Evolutionary conservation across 1,139 yeast genomes (phyloP).

Genomic region (Kodamaea alishanica): DNA sequence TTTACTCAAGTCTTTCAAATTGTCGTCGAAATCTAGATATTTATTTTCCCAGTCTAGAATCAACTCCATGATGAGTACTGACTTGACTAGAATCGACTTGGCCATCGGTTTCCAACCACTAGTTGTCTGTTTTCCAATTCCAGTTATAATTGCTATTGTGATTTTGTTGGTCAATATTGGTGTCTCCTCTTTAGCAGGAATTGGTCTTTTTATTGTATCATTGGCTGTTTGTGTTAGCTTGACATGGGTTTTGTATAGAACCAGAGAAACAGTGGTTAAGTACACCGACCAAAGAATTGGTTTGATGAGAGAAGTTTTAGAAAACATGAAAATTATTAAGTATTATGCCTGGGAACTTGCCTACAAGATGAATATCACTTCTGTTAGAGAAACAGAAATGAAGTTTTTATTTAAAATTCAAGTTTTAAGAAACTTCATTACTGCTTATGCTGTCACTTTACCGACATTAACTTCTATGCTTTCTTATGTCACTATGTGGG

Average conservation of each 20-base stretch:
- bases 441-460: constrained; percentile 44
- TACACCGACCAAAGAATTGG: constrained; percentile 42
- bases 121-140: constrained; percentile 43
- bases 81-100: constrained; percentile 44
- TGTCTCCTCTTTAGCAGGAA: constrained; percentile 40
- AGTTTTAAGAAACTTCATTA: constrained; percentile 42
- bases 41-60: constrained; percentile 39
- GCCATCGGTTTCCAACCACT: constrained; percentile 48
- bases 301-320: constrained; percentile 43
- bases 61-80: constrained; percentile 45
- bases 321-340: constrained; percentile 42
- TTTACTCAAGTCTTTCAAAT: constrained; percentile 37
- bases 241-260: constrained; percentile 33
- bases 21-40: constrained; percentile 33
- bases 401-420: constrained; percentile 40
- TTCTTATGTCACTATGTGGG: constrained; percentile 43
- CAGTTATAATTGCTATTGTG: constrained; percentile 39
- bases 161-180: constrained; percentile 38
- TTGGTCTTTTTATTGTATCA: constrained; percentile 41
- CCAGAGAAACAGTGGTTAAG: constrained; percentile 39
- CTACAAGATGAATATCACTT: constrained; percentile 34
- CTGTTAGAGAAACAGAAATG: constrained; percentile 40
- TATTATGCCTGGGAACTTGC: constrained; percentile 50
- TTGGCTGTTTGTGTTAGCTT: constrained; percentile 36
- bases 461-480: constrained; percentile 18